Evolutionary conservation across 2,329 filamentous ascomycete genomes (phyloP), one percentile per base, ranked within the genome.

Genomic region (Remersonia thermophila): DNA sequence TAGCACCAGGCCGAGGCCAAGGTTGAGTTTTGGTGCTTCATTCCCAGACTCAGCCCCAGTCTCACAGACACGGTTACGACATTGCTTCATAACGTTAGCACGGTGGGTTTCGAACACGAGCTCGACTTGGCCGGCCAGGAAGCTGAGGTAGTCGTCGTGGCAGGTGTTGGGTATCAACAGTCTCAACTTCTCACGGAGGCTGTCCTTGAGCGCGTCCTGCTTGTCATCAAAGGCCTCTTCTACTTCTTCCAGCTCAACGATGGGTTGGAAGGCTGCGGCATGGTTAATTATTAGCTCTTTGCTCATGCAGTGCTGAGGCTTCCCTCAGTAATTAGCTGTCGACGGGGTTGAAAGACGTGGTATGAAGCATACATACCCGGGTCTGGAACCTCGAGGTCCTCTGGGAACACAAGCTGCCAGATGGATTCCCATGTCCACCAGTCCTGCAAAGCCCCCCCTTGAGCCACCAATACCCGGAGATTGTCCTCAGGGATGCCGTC

Each of bases 61-160:
- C 12, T 11, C 27, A 14, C 5, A n/a, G 6, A 14, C 5, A 0
- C 33, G 35, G 7, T 12, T 32, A 1, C 42, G 13, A 11, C 42
- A 44, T 15, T 45, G 35, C 18, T 43, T 40, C 30, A 47, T 41
- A 13, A 45, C 34, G 18, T 49, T 43, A 7, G 45, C 45, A 4
- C 40, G 38, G 27, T 50, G 47, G 1, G 41, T 48, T 13, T 50
- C 45, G 11, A 48, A 47, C 3, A 49, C 44, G 0, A 50, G 38
- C 4, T 46, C 47, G 7, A 50, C 36, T 18, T 50, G 48, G 1
- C 45, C 44, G 1, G 45, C 32, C 6, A 50, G 36, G 20, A 50
- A 50, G 12, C 30, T 32, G 30, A 46, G 45, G 27, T 47, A 50
- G 23, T 41, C 30, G 15, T 42, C 35, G 4, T 47, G 43, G 12